phyloP scores from a whole-genome alignment of 2,329 filamentous ascomycete genomes.

The Metarhizium album region DNA sequence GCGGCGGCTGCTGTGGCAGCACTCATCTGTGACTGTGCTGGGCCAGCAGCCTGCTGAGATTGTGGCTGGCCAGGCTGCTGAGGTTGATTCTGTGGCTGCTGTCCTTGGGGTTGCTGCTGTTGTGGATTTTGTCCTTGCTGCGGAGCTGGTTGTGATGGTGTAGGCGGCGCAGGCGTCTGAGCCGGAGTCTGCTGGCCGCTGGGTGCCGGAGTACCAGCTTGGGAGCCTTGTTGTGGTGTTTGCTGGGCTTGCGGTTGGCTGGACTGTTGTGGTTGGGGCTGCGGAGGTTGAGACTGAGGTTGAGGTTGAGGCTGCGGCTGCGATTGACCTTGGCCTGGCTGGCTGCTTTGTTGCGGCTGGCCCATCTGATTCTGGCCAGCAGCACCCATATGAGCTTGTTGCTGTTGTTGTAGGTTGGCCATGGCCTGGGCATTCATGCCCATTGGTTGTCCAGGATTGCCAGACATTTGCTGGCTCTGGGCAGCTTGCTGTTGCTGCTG shows the following conservation, averaged over 20 bases:
- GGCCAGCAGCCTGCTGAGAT: slow-evolving; percentile 2
- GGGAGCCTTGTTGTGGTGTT: slow-evolving; percentile 16
- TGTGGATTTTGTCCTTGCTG: slow-evolving; percentile 21
- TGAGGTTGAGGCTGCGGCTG: slow-evolving; percentile 28
- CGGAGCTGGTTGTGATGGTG: slow-evolving; percentile 6
- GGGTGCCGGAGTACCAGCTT: slow-evolving; percentile 7
- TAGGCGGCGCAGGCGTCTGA: slow-evolving; percentile 26
- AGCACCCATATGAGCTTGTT: slow-evolving; percentile 9
- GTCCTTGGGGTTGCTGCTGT: slow-evolving; percentile 17
- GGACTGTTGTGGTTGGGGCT: slow-evolving; percentile 12
- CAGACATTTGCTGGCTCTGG: slow-evolving; percentile 29
- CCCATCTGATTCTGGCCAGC: slow-evolving; percentile 9
- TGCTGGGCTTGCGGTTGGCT: slow-evolving; percentile 32
- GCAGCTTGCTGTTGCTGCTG: slow-evolving; percentile 22
- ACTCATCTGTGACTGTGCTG: slow-evolving; percentile 19
- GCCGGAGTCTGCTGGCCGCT: slow-evolving; percentile 29
- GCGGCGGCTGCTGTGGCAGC: slow-evolving; percentile 14
- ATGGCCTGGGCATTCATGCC: slow-evolving; percentile 38
- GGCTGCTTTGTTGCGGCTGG: slow-evolving; percentile 11
- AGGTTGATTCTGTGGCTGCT: slow-evolving; percentile 23
- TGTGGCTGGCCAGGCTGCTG: slow-evolving; percentile 15
- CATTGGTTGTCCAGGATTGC: slow-evolving; percentile 34
- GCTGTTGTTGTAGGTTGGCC: slow-evolving; percentile 25
- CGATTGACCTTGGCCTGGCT: slow-evolving; percentile 21
- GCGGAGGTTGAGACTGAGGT: slow-evolving; percentile 22